Conservation (phyloP, 2,329 filamentous ascomycete species). For the Colletotrichum lentis region DNA sequence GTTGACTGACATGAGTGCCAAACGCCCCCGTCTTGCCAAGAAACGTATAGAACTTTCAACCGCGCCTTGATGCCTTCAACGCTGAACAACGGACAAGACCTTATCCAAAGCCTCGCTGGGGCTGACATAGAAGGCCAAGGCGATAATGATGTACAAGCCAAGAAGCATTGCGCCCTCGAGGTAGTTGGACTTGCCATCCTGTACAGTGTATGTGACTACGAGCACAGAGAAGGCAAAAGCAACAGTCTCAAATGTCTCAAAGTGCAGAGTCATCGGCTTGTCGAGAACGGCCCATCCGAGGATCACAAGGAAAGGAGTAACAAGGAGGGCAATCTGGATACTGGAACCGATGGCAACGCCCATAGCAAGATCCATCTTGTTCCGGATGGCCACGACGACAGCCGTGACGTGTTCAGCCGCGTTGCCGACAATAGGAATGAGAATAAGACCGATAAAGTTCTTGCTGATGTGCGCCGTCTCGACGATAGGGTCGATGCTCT, state of each 20-base stretch:
- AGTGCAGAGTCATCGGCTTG: conserved; percentile 78
- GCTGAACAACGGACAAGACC: conserved; percentile 35
- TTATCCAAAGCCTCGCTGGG: conserved; percentile 59
- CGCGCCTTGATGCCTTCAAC: conserved; percentile 6
- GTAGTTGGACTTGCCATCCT: conserved; percentile 86
- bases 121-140: conserved; percentile 66
- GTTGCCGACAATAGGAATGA: conserved; percentile 82
- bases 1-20: not conserved
- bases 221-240: conserved; percentile 79
- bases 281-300: conserved; percentile 79
- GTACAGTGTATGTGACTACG: conserved; percentile 78
- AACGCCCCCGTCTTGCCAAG: not conserved
- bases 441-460: conserved; percentile 81
- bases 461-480: conserved; percentile 76
- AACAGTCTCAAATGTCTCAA: conserved; percentile 82
- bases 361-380: conserved; percentile 79
- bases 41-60: conserved; percentile 8
- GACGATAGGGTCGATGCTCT: conserved; percentile 77
- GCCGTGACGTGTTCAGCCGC: conserved; percentile 84
- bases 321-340: conserved; percentile 83
- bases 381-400: conserved; percentile 78
- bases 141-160: conserved; percentile 67
- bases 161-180: conserved; percentile 78
- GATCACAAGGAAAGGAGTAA: conserved; percentile 82
- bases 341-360: conserved; percentile 83